Evolutionary conservation across 345 rosid genomes (phyloP), one percentile per base, ranked within the genome.

Genomic region (Punica granatum): DNA sequence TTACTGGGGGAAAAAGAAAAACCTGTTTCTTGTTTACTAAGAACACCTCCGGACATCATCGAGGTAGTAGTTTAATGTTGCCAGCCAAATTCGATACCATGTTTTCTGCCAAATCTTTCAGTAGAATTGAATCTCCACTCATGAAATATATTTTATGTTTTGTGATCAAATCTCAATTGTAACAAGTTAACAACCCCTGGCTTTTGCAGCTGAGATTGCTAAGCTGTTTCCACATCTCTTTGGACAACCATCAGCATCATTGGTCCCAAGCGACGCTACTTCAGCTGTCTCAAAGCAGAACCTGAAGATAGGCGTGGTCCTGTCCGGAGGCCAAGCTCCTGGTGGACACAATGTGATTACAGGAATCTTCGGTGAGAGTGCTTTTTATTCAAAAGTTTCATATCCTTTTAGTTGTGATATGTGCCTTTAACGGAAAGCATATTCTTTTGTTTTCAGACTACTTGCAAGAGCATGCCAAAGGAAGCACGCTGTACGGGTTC

Each of bases 271-370:
- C 56, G 75, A 49, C 37, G 53, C 75, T 9, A 64, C 72, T 56
- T 26, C 84, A 0, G 31, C 79, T 75, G 42, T 61, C 19, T 70
- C 89, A 0, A 80, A 62, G 59, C 83, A 73, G 78, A 86, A 85
- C 74, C 63, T 91, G 75, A 94, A 89, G 86, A 88, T 94, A 15
- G 99, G 98, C 35, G 96, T 91, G 61, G 99, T 94, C 65, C 72
- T 94, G 64, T 94, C 99, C 0, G 99, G 99, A 41, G 99, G 99
- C 44, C 99, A 95, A 75, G 98, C 99, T 16, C 99, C 98, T 11
- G 99, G 99, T 60, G 99, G 99, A 14, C 98, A 92, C 85, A 95
- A 95, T 82, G 99, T 95, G 49, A 92, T 95, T 23, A 88, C 83
- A 49, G 98, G 98, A 67, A 72, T 95, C 61, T 95, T 77, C 43